Evolutionary conservation across 148 eudicot species (phyloP).

Genomic region (Cornus florida): DNA sequence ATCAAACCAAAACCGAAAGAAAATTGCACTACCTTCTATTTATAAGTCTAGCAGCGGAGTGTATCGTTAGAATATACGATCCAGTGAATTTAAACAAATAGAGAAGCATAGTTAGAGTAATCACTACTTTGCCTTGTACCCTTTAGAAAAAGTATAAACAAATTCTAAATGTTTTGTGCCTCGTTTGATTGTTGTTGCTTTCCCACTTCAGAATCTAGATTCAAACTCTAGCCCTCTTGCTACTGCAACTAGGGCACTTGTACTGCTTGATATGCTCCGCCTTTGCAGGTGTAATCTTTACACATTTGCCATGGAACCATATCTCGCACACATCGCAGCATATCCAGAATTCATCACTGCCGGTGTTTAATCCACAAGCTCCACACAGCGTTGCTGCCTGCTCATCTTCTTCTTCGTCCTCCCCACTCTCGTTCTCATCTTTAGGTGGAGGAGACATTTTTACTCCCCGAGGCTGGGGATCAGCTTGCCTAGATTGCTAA

Average conservation of each 20-base stretch:
- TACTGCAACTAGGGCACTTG: conserved; percentile 87
- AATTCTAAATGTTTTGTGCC: conserved; percentile 7
- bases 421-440: conserved; percentile 55
- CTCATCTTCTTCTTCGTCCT: conserved; percentile 67
- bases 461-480: conserved; percentile 42
- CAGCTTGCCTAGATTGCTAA: conserved; percentile 51
- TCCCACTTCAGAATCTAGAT: conserved; percentile 5
- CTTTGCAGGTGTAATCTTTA: conserved; percentile 88
- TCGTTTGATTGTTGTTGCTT: not conserved
- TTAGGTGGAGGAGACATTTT: conserved; percentile 43
- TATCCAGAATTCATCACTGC: conserved; percentile 82
- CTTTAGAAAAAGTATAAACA: not conserved
- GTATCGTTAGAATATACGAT: no score
- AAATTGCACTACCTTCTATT: not conserved
- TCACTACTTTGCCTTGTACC: not conserved
- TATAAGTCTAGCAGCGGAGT: conserved; percentile 16
- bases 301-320: conserved; percentile 98
- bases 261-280: conserved; percentile 92
- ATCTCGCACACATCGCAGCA: conserved; percentile 85
- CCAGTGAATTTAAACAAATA: not conserved
- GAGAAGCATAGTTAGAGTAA: not conserved
- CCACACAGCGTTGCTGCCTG: conserved; percentile 83
- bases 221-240: conserved; percentile 71
- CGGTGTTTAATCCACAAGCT: conserved; percentile 83
- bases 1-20: not conserved